Evolutionary conservation across 345 rosid species (phyloP).

Genomic region (Balakata baccata): DNA sequence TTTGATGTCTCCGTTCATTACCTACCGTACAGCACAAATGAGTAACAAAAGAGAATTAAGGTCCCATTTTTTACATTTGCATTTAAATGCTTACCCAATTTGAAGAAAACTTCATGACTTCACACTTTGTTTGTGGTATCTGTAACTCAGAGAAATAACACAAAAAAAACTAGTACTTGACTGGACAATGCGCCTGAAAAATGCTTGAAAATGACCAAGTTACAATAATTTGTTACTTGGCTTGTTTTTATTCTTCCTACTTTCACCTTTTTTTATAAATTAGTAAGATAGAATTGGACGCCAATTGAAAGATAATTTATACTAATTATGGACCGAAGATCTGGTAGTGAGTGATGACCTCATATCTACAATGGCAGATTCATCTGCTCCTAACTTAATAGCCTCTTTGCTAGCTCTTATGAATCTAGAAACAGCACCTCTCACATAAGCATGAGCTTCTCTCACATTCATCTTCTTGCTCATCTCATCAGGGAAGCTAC

Average conservation of each 20-base stretch:
- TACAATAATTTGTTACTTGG: background rate
- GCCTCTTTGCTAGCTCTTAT: conserved; percentile 93
- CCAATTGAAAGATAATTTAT: background rate
- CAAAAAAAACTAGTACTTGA: background rate
- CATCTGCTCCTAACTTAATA: conserved; percentile 70
- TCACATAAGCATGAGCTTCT: conserved; percentile 73
- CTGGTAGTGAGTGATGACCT: conserved; percentile 83
- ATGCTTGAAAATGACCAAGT: background rate
- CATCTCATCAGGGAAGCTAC: conserved; percentile 76
- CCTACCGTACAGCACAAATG: background rate
- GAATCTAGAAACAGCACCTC: conserved; percentile 68
- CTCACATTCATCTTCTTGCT: conserved; percentile 78
- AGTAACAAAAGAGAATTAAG: background rate
- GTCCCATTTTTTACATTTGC: background rate
- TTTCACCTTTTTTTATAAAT: conserved; percentile 2
- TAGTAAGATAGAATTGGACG: background rate
- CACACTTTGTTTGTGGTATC: too few relatives aligned
- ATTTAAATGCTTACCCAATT: background rate
- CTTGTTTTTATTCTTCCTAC: conserved; percentile 8
- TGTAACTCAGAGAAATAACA: too few relatives aligned
- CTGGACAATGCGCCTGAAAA: background rate
- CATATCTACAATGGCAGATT: conserved; percentile 94
- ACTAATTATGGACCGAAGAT: conserved; percentile 40
- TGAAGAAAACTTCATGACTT: background rate
- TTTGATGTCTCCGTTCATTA: background rate